A percentile compares a stretch with the other conserved stretches of the same genome.
Evolutionary conservation across 371 early-diverging fungal genomes (phyloP).

Genomic region (Mucor circinelloides): DNA sequence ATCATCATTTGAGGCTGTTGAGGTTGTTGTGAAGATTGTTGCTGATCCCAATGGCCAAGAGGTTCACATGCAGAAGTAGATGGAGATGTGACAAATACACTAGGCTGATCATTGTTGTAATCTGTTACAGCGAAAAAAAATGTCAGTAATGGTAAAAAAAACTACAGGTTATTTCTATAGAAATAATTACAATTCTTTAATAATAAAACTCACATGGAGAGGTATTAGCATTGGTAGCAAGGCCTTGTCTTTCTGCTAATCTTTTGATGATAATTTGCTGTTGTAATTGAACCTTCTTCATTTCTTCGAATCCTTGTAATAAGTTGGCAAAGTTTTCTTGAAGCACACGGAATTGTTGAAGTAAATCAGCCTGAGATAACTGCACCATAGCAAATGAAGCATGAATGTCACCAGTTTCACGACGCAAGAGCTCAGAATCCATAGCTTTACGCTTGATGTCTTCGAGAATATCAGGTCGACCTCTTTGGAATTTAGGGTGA

Average conservation of each 20-base stretch:
- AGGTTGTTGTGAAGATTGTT: background rate
- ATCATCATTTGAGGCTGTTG: conserved; percentile 7
- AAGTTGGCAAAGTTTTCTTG: conserved; percentile 68
- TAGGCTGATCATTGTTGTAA: conserved; percentile 5
- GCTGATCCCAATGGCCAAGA: background rate
- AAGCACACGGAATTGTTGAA: conserved; percentile 62
- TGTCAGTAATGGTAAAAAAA: background rate
- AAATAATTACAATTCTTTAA: background rate
- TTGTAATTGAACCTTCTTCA: conserved; percentile 54
- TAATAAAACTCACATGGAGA: conserved; percentile 21
- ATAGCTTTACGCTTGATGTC: conserved; percentile 61
- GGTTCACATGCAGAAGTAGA: conserved; percentile 1
- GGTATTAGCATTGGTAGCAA: background rate
- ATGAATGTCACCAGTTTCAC: conserved; percentile 71
- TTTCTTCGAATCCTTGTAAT: conserved; percentile 66
- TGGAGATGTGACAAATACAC: conserved; percentile 21
- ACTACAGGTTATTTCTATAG: background rate
- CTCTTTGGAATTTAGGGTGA: conserved; percentile 45
- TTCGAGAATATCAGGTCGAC: conserved; percentile 48
- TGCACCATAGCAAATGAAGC: conserved; percentile 70
- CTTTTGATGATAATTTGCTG: conserved; percentile 55
- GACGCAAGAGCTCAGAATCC: conserved; percentile 69
- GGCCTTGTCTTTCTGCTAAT: conserved; percentile 18
- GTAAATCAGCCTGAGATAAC: conserved; percentile 63
- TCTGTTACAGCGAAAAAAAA: background rate